Base-by-base conservation (phyloP, 164 flowering plant genomes). In the Sextonia rubra region DNA sequence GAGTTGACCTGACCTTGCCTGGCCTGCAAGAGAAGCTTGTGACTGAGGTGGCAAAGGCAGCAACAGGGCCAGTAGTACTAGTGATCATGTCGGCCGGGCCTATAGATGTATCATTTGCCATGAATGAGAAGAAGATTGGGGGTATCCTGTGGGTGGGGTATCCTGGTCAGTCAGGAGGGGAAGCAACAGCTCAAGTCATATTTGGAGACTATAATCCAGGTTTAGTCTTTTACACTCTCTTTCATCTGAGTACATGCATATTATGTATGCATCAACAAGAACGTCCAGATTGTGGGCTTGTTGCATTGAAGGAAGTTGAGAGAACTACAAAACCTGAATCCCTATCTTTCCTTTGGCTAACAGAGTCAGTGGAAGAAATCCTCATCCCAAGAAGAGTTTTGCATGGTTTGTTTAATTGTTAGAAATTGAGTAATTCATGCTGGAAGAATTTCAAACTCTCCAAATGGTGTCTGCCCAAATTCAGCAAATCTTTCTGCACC, bases 111-210 rank as follows among this genome's bases (percentile, higher is more conserved):
- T 82, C 89, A 2, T 87, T 87, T 60, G 82, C 82, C 0, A 75
- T 69, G 73, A 81, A 81, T 44, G 26, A 73, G 64, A 76, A 71
- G 22, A 82, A 80, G n/a, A 80, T 90, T 73, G 81, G 80, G 7
- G 86, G 81, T 2, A 82, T 90, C 25, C 47, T 90, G 58, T 90
- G 95, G 95, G 90, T 82, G 2, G 92, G 93, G 3, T 89, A 87
- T 71, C 93, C 95, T 6, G 95, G 95, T 56, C 85, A 90, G 77
- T 82, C 80, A 27, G 92, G 95, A 56, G 95, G 93, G 29, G 79
- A 77, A n/a, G 95, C 95, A 69, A 83, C 86, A 9, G 87, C 90
- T 60, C 80, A 90, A 63, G 81, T 90, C 79, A 80, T 90, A 22
- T 87, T 87, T 75, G 92, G 92, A 22, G 82, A 83, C 58, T 77